Evolutionary conservation across 2,329 filamentous ascomycete species (phyloP), one percentile per base, ranked within the genome.

Genomic region (Hymenoscyphus linearis): DNA sequence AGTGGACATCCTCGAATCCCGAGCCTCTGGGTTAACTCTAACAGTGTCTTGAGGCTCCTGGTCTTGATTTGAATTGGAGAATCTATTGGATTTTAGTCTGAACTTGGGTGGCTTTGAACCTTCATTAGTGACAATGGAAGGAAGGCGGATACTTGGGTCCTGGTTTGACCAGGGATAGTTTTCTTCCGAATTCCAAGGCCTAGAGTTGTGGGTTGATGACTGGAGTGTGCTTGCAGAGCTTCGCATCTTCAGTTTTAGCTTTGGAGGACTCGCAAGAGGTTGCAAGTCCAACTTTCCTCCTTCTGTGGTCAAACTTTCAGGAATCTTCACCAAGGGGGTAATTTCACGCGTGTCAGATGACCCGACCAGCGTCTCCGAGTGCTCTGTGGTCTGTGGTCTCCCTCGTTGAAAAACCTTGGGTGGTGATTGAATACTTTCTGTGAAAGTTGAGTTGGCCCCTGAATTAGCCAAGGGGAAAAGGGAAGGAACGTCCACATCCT

Each of bases 81-180:
- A 64, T 52, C 72, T 62, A 14, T 66, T 68, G 40, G 73, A 58
- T 58, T 68, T 71, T 27, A 71, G 53, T 50, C 67, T 71, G 58
- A 72, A 69, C 52, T 65, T 71, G 10, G 67, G 65, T 36, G 53
- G 64, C 50, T 66, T 68, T 0, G 60, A 4, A n/a, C 22, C 59
- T 7, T 57, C 59, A 6, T 57, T 52, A 35, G 37, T 54, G 18
- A 34, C 52, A 12, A 57, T 53, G n/a, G 59, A 47, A 22, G 56
- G 61, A 12, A 64, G 40, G 14, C 37, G 57, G 55, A 59, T 37
- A 47, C 50, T 63, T 12, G 58, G 59, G 27, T 54, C 52, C 34
- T 64, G 60, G 16, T 56, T 64, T 25, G 65, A 64, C 68, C 64
- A 67, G 26, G 66, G 63, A 57, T 67, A 67, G 18, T 62, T 66